phyloP scores from a whole-genome alignment of 345 rosid species.

The Murraya paniculata region DNA sequence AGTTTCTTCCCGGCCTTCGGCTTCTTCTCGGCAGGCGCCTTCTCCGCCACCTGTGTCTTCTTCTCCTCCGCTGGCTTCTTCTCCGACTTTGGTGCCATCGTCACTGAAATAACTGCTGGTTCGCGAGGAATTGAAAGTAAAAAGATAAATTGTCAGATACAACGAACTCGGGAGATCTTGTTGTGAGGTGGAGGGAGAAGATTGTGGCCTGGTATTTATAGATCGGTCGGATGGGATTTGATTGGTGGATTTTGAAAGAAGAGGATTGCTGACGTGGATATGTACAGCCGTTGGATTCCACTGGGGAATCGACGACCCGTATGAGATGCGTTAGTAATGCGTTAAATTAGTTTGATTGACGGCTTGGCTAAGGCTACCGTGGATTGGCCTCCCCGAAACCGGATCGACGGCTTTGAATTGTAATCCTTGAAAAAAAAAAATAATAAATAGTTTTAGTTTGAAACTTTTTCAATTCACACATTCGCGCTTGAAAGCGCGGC shows the following conservation, averaged over 20 bases:
- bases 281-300: not conserved
- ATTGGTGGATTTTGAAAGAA: not conserved
- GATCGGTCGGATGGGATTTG: not conserved
- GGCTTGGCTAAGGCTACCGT: not conserved
- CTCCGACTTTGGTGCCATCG: conserved; percentile 61
- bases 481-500: not conserved
- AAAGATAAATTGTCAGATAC: not conserved
- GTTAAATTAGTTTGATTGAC: not conserved
- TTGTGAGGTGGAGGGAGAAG: fast-evolving
- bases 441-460: too few relatives aligned
- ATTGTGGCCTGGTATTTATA: not conserved
- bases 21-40: conserved; percentile 73
- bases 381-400: not conserved
- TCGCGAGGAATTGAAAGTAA: not conserved
- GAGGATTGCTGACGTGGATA: not conserved
- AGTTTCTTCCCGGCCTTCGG: conserved; percentile 83
- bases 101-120: not conserved
- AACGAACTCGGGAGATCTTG: not conserved
- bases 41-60: conserved; percentile 51
- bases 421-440: too few relatives aligned
- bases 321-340: not conserved
- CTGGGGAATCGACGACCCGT: not conserved
- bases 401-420: not conserved
- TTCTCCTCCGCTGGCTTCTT: conserved; percentile 71
- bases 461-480: not conserved